phyloP scores from a whole-genome alignment of 768 basidiomycete genomes.

The Coprinellus aureogranulatus region DNA sequence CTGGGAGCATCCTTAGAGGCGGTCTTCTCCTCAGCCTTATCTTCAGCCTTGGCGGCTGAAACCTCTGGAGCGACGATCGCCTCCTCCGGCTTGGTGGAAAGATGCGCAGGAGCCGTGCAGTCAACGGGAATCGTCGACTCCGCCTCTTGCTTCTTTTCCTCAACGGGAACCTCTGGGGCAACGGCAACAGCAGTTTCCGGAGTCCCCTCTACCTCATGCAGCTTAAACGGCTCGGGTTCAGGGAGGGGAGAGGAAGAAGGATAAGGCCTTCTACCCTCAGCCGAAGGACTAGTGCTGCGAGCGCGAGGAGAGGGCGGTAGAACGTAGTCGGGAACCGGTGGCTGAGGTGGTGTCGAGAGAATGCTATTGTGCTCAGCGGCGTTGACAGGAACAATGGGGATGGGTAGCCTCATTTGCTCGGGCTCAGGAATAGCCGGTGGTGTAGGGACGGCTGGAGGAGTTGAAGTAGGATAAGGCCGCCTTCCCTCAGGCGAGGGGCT shows the following conservation, averaged over 20 bases:
- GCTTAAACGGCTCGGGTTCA: background rate
- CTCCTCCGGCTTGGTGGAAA: background rate
- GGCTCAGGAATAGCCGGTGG: too few species aligned
- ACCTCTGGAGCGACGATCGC: constrained; percentile 1
- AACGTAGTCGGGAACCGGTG: constrained; percentile 7
- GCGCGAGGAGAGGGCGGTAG: constrained; percentile 8
- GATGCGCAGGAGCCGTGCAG: background rate
- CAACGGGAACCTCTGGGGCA: constrained; percentile 6
- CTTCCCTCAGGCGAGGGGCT: background rate
- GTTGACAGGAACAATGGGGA: constrained; percentile 40
- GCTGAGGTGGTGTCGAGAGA: constrained; percentile 11
- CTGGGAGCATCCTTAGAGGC: background rate
- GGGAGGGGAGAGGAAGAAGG: background rate
- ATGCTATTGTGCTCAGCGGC: constrained; percentile 35
- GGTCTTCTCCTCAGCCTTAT: constrained; percentile 7
- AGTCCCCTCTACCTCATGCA: constrained; percentile 13
- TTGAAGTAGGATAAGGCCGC: background rate
- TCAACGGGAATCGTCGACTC: background rate
- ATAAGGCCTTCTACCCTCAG: background rate
- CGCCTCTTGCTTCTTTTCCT: background rate
- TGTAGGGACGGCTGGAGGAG: too few species aligned
- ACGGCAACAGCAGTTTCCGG: constrained; percentile 13
- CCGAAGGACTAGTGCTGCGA: background rate
- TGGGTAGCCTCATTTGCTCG: constrained; percentile 7
- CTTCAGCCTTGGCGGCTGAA: constrained; percentile 1